phyloP scores from a whole-genome alignment of 257 asterid species.

The Penstemon eatonii region DNA sequence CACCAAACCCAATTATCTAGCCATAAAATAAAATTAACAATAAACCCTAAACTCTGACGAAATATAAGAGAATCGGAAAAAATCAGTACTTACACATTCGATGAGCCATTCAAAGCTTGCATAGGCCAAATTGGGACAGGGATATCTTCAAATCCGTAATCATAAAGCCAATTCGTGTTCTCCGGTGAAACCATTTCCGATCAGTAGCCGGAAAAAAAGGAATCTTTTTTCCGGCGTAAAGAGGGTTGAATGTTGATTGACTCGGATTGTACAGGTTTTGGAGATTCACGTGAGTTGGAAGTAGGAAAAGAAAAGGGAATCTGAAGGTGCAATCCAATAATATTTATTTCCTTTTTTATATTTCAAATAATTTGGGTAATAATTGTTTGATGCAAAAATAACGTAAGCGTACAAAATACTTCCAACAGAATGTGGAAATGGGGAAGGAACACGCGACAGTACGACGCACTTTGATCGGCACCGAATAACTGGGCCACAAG shows the following conservation, averaged over 20 bases:
- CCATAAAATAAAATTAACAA: not conserved
- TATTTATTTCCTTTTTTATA: not conserved
- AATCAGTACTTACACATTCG: conserved; percentile 50
- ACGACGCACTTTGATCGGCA: not conserved
- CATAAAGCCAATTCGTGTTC: conserved; percentile 81
- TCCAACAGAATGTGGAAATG: no score
- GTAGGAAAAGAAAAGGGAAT: no score
- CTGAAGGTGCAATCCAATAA: not conserved
- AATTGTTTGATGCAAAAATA: not conserved
- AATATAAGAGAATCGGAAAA: conserved; percentile 1
- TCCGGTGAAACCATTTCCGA: conserved; percentile 81
- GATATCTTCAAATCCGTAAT: conserved; percentile 71
- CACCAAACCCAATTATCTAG: no score
- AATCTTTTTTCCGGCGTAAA: not conserved
- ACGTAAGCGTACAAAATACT: no score
- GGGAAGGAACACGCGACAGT: not conserved
- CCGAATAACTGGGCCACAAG: not conserved
- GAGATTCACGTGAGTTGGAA: no score
- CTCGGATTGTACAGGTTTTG: no score
- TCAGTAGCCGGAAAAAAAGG: conserved; percentile 28
- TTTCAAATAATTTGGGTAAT: not conserved
- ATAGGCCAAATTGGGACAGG: conserved; percentile 62
- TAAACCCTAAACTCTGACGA: not conserved
- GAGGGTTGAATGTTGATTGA: no score
- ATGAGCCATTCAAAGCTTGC: conserved; percentile 58